These are phyloP conservation scores for Microcyclospora tardicrescens DNA, from an alignment of 2,329 filamentous ascomycete species.

Conservation along the genomic window DNA sequence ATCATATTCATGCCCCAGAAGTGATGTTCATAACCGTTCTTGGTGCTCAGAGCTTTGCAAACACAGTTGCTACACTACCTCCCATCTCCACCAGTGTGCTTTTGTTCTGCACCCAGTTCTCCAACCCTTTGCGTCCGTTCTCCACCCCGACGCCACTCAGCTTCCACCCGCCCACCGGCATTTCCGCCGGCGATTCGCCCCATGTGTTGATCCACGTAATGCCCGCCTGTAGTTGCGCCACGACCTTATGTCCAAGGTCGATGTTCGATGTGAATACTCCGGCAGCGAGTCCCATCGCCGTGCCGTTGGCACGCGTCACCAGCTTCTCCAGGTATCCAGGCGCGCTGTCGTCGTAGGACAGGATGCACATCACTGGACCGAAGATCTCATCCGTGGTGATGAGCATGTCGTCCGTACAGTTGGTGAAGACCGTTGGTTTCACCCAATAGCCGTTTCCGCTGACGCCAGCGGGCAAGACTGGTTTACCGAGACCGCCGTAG, in stretches of 20 bases:
- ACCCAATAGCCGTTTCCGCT: constrained; percentile 66
- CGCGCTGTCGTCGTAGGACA: constrained; percentile 46
- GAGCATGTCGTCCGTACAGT: constrained; percentile 72
- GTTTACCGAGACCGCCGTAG: constrained; percentile 53
- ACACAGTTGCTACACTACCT: constrained; percentile 49
- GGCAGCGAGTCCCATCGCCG: constrained; percentile 65
- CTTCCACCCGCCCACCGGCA: constrained; percentile 90
- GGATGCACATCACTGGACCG: constrained; percentile 71
- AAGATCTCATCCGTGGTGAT: constrained; percentile 79
- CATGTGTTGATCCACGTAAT: constrained; percentile 91
- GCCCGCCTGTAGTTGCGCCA: constrained; percentile 61
- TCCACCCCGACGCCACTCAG: constrained; percentile 77
- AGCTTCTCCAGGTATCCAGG: constrained; percentile 49
- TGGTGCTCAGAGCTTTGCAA: constrained; percentile 7
- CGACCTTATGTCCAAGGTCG: constrained; percentile 57
- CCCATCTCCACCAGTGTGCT: constrained; percentile 78
- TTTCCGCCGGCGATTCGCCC: constrained; percentile 85
- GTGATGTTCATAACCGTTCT: too few relatives aligned
- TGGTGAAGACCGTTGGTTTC: constrained; percentile 68
- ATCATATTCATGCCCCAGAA: too few relatives aligned
- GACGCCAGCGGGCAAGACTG: constrained; percentile 33
- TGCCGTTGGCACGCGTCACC: constrained; percentile 60
- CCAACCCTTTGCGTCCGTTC: constrained; percentile 67
- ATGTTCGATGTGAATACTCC: constrained; percentile 72
- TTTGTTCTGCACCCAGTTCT: constrained; percentile 76